Evolutionary conservation across 2,329 filamentous ascomycete species (phyloP), one percentile per base, ranked within the genome.

Genomic region (Neonectria magnoliae): DNA sequence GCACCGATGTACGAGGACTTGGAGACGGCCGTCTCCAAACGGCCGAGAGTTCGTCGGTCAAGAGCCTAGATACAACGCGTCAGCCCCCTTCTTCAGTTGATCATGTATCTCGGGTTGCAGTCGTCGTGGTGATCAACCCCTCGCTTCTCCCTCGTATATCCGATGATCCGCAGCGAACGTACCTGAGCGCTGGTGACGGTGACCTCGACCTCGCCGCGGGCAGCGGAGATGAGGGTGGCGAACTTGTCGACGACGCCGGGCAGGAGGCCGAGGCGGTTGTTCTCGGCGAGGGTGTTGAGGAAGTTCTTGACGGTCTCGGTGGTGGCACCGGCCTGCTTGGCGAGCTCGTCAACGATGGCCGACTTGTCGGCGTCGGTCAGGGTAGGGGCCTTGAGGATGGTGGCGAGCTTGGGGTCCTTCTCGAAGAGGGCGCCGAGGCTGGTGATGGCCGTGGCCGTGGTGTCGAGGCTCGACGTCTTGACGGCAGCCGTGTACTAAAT

Each of bases 291-390:
- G 62, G 95, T 92, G 62, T 85, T 79, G 75, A 99, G 88, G 86
- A 99, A 94, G 88, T 98, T 97, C 90, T 96, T 94, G 81, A 98
- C 85, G 69, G 94, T 93, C 78, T 93, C 89, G 79, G 92, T 93
- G 80, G 90, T 87, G 72, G 83, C 82, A 74, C 91, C 91, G 70
- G 91, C 85, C 78, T 90, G 87, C 89, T 97, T 97, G 82, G 91
- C 87, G 74, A 99, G 89, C 87, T 98, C 95, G 76, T 88, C 84
- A 68, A 98, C 83, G 78, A 99, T 93, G 81, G 91, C 86, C 75
- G 88, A 84, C 90, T 98, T 98, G 88, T 99, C 95, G 71, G 83
- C 81, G 68, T 83, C 81, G 77, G 84, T 88, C 68, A 99, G 91
- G 65, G 93, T 96, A 25, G 96, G 96, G 62, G 94, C 90, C 73